Conservation (phyloP, 2,329 filamentous ascomycete genomes). For the Scleromitrula shiraiana region DNA sequence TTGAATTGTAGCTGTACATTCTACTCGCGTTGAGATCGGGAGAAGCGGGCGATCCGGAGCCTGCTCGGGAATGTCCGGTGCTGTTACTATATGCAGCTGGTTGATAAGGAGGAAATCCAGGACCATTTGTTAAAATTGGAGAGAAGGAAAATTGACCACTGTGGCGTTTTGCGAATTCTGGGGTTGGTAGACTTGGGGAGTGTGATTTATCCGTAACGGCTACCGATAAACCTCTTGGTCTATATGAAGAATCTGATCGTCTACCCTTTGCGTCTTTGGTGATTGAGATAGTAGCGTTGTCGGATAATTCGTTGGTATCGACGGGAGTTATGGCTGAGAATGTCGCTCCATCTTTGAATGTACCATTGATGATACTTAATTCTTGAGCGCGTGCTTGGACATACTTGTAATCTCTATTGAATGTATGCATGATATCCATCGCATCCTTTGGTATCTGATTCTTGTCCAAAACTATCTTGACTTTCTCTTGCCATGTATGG, state of each 20-base stretch:
- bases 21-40: conserved; percentile 46
- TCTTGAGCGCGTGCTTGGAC: conserved; percentile 63
- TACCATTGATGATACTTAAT: conserved; percentile 73
- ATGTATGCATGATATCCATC: conserved; percentile 66
- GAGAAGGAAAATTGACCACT: conserved; percentile 60
- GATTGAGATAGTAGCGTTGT: conserved; percentile 21
- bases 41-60: conserved; percentile 49
- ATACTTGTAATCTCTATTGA: conserved; percentile 70
- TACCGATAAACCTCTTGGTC: conserved; percentile 52
- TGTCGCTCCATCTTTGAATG: conserved; percentile 30
- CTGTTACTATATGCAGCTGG: conserved; percentile 39
- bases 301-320: conserved; percentile 27
- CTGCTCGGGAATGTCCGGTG: conserved; percentile 46
- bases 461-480: conserved; percentile 65
- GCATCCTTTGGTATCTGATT: conserved; percentile 56
- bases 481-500: conserved; percentile 73
- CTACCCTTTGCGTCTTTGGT: conserved; percentile 17
- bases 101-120: conserved; percentile 49
- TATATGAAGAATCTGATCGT: conserved; percentile 27
- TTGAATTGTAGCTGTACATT: conserved; percentile 9
- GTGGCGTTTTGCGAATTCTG: conserved; percentile 57
- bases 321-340: conserved; percentile 32
- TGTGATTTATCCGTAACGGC: conserved; percentile 42
- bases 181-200: conserved; percentile 55
- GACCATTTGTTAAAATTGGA: conserved; percentile 36